These are phyloP conservation scores for Mucor circinelloides DNA, from an alignment of 371 early-diverging fungal species.

Conservation along the genomic window DNA sequence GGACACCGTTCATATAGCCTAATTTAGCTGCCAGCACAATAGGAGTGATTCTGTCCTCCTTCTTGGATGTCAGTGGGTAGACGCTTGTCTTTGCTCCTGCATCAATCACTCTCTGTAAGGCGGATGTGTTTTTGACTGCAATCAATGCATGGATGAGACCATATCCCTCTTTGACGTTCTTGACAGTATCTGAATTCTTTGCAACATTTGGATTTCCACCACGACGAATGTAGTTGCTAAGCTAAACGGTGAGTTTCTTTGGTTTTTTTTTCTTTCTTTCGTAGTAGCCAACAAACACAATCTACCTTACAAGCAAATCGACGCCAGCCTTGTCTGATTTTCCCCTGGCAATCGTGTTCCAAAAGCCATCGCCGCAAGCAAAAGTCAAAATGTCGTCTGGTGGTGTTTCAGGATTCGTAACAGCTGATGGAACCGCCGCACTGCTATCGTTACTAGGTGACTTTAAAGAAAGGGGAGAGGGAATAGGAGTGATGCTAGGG, in stretches of 20 bases:
- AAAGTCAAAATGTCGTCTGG: slow-evolving; percentile 17
- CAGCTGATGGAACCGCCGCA: not conserved
- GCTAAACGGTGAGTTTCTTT: not conserved
- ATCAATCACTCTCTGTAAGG: slow-evolving; percentile 31
- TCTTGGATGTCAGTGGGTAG: slow-evolving; percentile 23
- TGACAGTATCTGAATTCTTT: slow-evolving; percentile 35
- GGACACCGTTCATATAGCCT: slow-evolving; percentile 38
- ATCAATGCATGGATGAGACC: slow-evolving; percentile 45
- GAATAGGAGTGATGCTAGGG: slow-evolving; percentile 8
- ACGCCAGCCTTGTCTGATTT: slow-evolving; percentile 34
- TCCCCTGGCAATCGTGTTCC: slow-evolving; percentile 42
- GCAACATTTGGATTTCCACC: slow-evolving; percentile 53
- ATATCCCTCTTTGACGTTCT: slow-evolving; percentile 46
- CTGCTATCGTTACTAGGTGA: not conserved
- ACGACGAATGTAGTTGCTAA: slow-evolving; percentile 45
- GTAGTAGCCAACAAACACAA: no score
- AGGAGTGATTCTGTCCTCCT: slow-evolving; percentile 30
- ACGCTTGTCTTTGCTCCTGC: slow-evolving; percentile 42
- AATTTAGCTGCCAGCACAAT: slow-evolving; percentile 40
- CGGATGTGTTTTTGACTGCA: slow-evolving; percentile 31
- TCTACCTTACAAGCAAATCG: slow-evolving; percentile 32
- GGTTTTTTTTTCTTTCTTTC: no score
- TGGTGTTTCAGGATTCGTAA: not conserved
- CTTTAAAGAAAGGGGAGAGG: not conserved
- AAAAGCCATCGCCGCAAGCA: slow-evolving; percentile 48